Evolutionary conservation across 768 basidiomycete genomes (phyloP), one percentile per base, ranked within the genome.

Genomic region (Suillus americanus): DNA sequence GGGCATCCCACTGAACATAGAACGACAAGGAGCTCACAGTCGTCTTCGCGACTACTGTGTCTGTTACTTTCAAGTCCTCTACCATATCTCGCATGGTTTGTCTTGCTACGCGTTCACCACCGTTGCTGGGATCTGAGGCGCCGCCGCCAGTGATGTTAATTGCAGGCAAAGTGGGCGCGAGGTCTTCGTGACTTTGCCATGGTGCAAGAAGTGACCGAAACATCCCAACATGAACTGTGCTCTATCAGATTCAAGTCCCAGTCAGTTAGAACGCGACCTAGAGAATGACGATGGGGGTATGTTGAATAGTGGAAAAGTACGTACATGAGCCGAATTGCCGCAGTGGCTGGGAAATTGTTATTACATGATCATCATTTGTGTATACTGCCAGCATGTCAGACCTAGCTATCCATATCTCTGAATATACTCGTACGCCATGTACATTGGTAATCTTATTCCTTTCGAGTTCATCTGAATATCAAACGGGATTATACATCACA

Each of bases 51-150:
- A 74, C 68, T 38, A 79, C 69, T 57, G 80, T 80, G 56, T 85
- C 82, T 3, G 85, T 82, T 18, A 78, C 70, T 77, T 92, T 94
- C 62, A 95, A 76, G 62, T 83, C 84, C 68, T 91, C 91, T 25
- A 94, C 83, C 0, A 86, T 78, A 64, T 84, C 86, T 38, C 87
- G 80, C 86, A 94, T 89, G 37, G 90, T 76, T 73, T 89, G 61
- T 40, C 40, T 28, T 3, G 57, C 40, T 5, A 13, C 25, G 41
- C 10, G 40, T 41, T 30, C 40, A 18, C 18, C 18, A 3, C 57
- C 10, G 25, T 41, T 41, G 38, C 57, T 13, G 6, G 57, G 25
- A 38, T 41, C 40, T 41, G 38, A 28, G 28, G 40, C 25, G 30
- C 18, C 25, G 25, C 40, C 28, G 20, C 53, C 3, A n/a, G 33